Base-by-base conservation (phyloP, 345 rosid genomes). In the Mangifera indica region DNA sequence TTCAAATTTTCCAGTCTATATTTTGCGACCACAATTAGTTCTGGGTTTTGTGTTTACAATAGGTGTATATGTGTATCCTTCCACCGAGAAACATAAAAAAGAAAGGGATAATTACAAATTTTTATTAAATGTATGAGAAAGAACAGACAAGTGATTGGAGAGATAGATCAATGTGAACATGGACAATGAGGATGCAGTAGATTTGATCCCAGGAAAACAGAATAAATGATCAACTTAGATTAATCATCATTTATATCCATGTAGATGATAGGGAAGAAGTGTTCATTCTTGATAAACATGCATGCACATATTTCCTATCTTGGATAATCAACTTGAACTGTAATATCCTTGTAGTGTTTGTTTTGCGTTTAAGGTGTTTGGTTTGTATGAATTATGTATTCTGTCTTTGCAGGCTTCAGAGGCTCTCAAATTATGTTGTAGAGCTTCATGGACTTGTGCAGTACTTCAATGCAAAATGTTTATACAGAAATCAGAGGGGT, bases 361-460 rank as follows among this genome's bases (percentile, higher is more conserved):
- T 69, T 49, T 67, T 72, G 53, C 62, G 18, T 51, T 53, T 10
- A 46, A 69, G 48, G 26, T 29, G 22, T 26, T 17, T 44, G 62
- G 58, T 70, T 68, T 15, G 15, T 46, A 15, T 60, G 63, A 49
- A 20, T 72, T 25, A 48, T 67, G 9, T 75, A 57, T 46, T 65
- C 44, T 58, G 29, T 56, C 63, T 82, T 84, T 80, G 74, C 88
- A 92, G 98, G 96, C 97, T 74, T 89, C 88, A 72, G 79, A 82
- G 85, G 89, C 92, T 26, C 77, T 94, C 57, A 83, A 82, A 73
- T 78, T 94, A 64, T 87, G 87, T 72, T 83, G 82, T 77, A 82
- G 78, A 73, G 97, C 97, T 81, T 90, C 91, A 24, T 94, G 98
- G 98, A 72, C 75, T 63, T 81, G 83, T 79, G 81, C 84, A 73